These are phyloP conservation scores for Scedosporium dehoogii DNA, from an alignment of 2,329 filamentous ascomycete genomes.

Conservation along the genomic window DNA sequence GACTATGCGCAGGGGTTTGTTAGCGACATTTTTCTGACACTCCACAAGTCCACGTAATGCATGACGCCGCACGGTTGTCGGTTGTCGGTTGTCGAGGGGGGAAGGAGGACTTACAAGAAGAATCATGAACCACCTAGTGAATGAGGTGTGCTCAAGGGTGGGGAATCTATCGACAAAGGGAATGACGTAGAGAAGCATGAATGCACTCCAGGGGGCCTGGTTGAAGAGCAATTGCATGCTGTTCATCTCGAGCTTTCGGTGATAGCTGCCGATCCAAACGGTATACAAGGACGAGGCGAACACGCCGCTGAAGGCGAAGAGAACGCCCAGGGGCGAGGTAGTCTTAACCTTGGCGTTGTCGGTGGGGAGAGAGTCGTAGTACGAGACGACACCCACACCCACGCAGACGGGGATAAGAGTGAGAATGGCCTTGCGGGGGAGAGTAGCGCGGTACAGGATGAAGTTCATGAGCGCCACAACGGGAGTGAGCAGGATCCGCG, in stretches of 20 bases:
- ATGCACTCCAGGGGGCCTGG: constrained; percentile 53
- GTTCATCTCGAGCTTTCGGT: constrained; percentile 54
- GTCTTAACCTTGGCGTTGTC: constrained; percentile 39
- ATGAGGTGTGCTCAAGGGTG: constrained; percentile 38
- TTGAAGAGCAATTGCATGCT: constrained; percentile 63
- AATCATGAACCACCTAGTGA: constrained; percentile 48
- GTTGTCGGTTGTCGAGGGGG: neutral
- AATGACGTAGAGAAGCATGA: constrained; percentile 55
- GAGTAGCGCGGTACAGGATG: constrained; percentile 44
- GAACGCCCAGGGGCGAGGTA: constrained; percentile 47
- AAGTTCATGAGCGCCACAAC: constrained; percentile 56
- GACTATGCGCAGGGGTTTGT: constrained; percentile 33
- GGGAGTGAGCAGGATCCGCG: constrained; percentile 57
- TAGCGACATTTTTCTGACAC: neutral
- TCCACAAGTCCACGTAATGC: neutral
- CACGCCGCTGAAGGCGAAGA: constrained; percentile 55
- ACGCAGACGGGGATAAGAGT: constrained; percentile 51
- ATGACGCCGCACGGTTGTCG: neutral
- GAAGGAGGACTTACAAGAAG: constrained; percentile 33
- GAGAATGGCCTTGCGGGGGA: constrained; percentile 42
- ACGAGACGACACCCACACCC: constrained; percentile 57
- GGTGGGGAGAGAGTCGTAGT: constrained; percentile 52
- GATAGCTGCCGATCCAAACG: constrained; percentile 57
- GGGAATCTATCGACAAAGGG: constrained; percentile 57
- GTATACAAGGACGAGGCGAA: constrained; percentile 59